A percentile compares a stretch with the other conserved stretches of the same genome.
These are phyloP conservation scores for Vachellia collinsii DNA, from an alignment of 306 rosid genomes.

Conservation along the genomic window DNA sequence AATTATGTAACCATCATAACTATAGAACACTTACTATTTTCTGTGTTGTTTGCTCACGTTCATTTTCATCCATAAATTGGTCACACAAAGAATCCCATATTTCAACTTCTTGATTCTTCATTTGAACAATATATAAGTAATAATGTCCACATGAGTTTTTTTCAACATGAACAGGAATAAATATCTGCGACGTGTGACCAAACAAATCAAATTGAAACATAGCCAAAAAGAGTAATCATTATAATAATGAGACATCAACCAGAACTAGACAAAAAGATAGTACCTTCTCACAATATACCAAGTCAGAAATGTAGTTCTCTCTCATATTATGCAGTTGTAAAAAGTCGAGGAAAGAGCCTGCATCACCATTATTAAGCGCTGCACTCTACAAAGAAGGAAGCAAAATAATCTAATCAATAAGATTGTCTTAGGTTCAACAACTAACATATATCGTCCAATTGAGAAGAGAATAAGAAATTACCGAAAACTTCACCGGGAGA, in stretches of 20 bases:
- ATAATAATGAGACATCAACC: background rate
- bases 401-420: no score
- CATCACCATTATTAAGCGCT: background rate
- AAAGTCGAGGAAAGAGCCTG: background rate
- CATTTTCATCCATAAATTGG: background rate
- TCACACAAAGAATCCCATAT: background rate
- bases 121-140: background rate
- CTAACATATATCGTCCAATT: no score
- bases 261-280: no score
- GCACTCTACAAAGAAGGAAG: background rate
- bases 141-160: background rate
- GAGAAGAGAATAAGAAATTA: background rate
- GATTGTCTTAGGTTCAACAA: no score
- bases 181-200: background rate
- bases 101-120: background rate
- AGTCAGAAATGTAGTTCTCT: background rate
- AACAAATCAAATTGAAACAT: background rate
- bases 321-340: background rate
- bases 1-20: background rate
- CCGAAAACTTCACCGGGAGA: background rate
- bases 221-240: background rate
- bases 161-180: background rate
- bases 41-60: background rate
- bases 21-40: background rate
- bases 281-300: background rate